Conservation (phyloP, 1,284 basidiomycete genomes). For the Thecaphora thlaspeos region DNA sequence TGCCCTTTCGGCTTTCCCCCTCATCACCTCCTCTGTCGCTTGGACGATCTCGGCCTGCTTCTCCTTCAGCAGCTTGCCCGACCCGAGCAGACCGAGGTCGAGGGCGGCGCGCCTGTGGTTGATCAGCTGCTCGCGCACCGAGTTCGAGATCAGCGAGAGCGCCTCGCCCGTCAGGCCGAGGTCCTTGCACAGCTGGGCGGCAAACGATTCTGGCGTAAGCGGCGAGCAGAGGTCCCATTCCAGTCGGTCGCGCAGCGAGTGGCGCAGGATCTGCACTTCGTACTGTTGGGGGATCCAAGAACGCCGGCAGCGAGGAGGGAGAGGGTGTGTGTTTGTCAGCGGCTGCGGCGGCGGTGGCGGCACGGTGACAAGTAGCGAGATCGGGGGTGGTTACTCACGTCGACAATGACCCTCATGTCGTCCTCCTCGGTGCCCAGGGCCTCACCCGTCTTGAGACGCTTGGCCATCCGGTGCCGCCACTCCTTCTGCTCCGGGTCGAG, state of each 20-base stretch:
- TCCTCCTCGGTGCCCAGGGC: constrained; percentile 45
- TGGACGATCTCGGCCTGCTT: constrained; percentile 39
- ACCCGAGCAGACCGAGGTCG: constrained; percentile 81
- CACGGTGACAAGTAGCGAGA: no score
- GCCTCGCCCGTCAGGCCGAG: constrained; percentile 86
- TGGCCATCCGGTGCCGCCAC: constrained; percentile 26
- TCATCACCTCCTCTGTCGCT: constrained; percentile 49
- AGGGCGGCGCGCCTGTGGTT: constrained; percentile 89
- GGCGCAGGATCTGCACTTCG: constrained; percentile 91
- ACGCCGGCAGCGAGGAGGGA: no score
- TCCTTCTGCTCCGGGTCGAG: constrained; percentile 9
- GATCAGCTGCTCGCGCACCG: constrained; percentile 88
- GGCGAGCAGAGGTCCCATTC: constrained; percentile 96
- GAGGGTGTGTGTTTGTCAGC: no score
- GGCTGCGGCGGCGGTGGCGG: no score
- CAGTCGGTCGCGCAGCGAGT: constrained; percentile 88
- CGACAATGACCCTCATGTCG: constrained; percentile 52
- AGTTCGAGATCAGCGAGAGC: constrained; percentile 81
- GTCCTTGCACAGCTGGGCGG: constrained; percentile 76
- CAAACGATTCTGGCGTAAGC: constrained; percentile 84
- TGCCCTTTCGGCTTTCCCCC: constrained; percentile 56
- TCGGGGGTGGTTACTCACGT: constrained; percentile 10
- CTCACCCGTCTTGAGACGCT: constrained; percentile 15
- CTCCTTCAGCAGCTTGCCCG: constrained; percentile 33
- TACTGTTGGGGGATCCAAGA: constrained; percentile 64